These are phyloP conservation scores for Apiospora hydei DNA, from an alignment of 2,329 filamentous ascomycete genomes.

Conservation along the genomic window DNA sequence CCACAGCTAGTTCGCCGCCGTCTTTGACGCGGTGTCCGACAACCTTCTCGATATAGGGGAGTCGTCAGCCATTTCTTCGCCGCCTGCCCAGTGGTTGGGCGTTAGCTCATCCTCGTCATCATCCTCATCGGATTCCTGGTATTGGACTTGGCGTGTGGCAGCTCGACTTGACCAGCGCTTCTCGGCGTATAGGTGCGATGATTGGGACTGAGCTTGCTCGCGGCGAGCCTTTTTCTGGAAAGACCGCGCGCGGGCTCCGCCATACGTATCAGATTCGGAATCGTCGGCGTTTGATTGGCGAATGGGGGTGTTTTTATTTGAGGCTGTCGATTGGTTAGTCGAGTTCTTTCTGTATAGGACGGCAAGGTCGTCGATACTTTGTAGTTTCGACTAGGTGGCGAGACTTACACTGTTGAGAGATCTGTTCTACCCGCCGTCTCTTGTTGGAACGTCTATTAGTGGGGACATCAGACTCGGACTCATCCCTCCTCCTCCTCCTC, in stretches of 20 bases:
- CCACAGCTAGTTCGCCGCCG: conserved; percentile 64
- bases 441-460: conserved; percentile 67
- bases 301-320: conserved; percentile 65
- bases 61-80: conserved; percentile 75
- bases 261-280: conserved; percentile 80
- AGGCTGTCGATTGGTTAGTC: conserved; percentile 51
- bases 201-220: conserved; percentile 69
- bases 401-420: conserved; percentile 67
- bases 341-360: conserved; percentile 21
- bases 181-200: conserved; percentile 73
- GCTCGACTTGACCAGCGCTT: conserved; percentile 91
- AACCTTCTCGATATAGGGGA: conserved; percentile 87
- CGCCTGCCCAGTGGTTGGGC: conserved; percentile 73
- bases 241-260: conserved; percentile 74
- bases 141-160: conserved; percentile 73
- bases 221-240: conserved; percentile 80
- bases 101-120: conserved; percentile 71
- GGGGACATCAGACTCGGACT: conserved; percentile 78
- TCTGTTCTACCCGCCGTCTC: conserved; percentile 69
- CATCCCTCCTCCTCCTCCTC: conserved; percentile 65
- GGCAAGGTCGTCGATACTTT: conserved; percentile 15
- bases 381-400: conserved; percentile 15
- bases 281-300: conserved; percentile 62
- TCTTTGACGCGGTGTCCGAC: conserved; percentile 85
- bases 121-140: conserved; percentile 72